phyloP scores from a whole-genome alignment of 2,329 filamentous ascomycete genomes.

The Verticillium isaacii region DNA sequence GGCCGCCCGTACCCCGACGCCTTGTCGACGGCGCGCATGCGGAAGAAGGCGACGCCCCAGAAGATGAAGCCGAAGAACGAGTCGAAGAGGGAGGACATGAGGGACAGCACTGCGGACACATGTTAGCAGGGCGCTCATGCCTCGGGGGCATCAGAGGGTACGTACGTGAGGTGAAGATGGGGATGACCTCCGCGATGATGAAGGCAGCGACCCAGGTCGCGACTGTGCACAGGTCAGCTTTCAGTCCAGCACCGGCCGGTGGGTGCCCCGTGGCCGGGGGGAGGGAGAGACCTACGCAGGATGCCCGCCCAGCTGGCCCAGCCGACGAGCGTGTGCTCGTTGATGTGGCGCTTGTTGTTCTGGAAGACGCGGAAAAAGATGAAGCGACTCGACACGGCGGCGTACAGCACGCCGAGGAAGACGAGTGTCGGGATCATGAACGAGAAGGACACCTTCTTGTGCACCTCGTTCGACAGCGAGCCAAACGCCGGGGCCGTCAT shows the following conservation, averaged over 20 bases:
- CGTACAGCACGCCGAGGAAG: conserved; percentile 87
- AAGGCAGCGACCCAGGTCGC: conserved; percentile 82
- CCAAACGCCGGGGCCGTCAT: conserved; percentile 85
- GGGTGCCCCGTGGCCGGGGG: background rate
- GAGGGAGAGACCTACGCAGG: conserved; percentile 40
- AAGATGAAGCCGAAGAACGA: conserved; percentile 96
- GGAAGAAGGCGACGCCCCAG: conserved; percentile 78
- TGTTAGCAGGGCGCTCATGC: background rate
- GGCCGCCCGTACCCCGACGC: conserved; percentile 46
- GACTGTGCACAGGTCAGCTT: conserved; percentile 28
- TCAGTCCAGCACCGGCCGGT: background rate
- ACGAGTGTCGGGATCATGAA: conserved; percentile 96
- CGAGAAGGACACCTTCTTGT: conserved; percentile 84
- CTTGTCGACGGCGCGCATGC: conserved; percentile 66
- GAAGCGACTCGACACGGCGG: conserved; percentile 84
- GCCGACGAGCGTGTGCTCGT: conserved; percentile 72
- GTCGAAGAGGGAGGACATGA: conserved; percentile 87
- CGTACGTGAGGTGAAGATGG: conserved; percentile 77
- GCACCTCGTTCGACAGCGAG: conserved; percentile 64
- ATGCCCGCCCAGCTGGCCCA: conserved; percentile 78
- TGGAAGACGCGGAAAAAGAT: conserved; percentile 87
- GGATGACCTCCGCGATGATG: conserved; percentile 87
- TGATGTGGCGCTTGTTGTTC: conserved; percentile 68
- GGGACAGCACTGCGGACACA: conserved; percentile 45
- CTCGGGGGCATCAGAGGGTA: conserved; percentile 6